A percentile compares a stretch with the other conserved stretches of the same genome.
These are phyloP conservation scores for Penicillium cataractarum DNA, from an alignment of 495 filamentous ascomycete genomes.

Conservation along the genomic window DNA sequence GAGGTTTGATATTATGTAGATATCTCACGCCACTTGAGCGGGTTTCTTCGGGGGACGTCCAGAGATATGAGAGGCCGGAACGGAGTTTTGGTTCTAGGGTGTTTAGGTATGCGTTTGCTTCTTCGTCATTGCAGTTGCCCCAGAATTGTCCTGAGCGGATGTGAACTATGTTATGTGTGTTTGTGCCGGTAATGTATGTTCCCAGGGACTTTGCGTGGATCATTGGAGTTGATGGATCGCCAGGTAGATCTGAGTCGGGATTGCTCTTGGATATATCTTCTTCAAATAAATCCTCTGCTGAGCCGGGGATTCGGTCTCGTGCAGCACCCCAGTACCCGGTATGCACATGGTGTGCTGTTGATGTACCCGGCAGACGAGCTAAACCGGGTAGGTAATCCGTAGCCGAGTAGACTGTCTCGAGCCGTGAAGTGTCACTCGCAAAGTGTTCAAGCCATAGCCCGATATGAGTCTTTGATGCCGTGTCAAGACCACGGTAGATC, in stretches of 20 bases:
- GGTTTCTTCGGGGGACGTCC: conserved; percentile 11
- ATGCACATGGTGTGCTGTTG: conserved; percentile 13
- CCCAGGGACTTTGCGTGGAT: neutral
- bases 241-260: neutral
- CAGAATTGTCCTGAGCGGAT: conserved; percentile 31
- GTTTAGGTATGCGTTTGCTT: conserved; percentile 12
- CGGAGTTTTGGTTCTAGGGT: conserved; percentile 20
- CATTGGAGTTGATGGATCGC: neutral
- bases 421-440: conserved; percentile 10
- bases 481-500: conserved; percentile 2
- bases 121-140: conserved; percentile 15
- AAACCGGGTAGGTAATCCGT: conserved; percentile 28
- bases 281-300: conserved; percentile 17
- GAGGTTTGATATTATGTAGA: conserved; percentile 6
- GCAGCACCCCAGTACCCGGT: conserved; percentile 35
- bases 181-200: conserved; percentile 15
- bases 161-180: conserved; percentile 24
- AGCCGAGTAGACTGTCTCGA: conserved; percentile 30
- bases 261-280: neutral
- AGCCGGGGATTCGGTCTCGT: conserved; percentile 28
- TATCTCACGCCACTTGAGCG: conserved; percentile 21
- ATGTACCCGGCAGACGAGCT: conserved; percentile 11
- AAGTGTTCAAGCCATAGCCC: conserved; percentile 27
- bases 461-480: neutral
- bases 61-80: conserved; percentile 20